These are phyloP conservation scores for Suhomyces wounanorum DNA, from an alignment of 1,139 yeast genomes.

Conservation along the genomic window DNA sequence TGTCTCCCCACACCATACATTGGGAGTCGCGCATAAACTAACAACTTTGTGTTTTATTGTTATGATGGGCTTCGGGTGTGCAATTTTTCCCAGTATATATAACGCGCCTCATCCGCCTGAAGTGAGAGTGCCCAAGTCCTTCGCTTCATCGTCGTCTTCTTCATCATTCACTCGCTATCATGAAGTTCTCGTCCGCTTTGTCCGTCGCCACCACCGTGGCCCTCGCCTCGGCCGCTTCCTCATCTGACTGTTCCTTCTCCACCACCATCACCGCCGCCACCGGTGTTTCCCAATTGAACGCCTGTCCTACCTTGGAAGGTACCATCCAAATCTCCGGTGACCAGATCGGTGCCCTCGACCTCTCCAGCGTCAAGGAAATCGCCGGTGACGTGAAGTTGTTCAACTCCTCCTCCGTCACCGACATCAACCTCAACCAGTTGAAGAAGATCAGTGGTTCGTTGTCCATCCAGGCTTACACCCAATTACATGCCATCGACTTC, in stretches of 20 bases:
- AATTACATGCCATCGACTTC: slow-evolving; percentile 43
- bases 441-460: slow-evolving; percentile 40
- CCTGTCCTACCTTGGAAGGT: slow-evolving; percentile 48
- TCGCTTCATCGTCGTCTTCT: slow-evolving; percentile 20
- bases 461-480: slow-evolving; percentile 41
- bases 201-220: slow-evolving; percentile 18
- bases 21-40: slow-evolving; percentile 1
- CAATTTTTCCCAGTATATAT: slow-evolving; percentile 5
- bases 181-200: slow-evolving; percentile 18
- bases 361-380: slow-evolving; percentile 36
- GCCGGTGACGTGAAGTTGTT: slow-evolving; percentile 37
- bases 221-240: slow-evolving; percentile 20
- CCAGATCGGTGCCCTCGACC: slow-evolving; percentile 36
- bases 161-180: slow-evolving; percentile 20
- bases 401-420: slow-evolving; percentile 46
- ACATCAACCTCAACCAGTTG: slow-evolving; percentile 35
- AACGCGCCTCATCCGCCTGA: neutral
- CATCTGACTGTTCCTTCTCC: slow-evolving; percentile 35
- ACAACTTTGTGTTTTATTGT: slow-evolving; percentile 8
- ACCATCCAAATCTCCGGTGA: slow-evolving; percentile 43
- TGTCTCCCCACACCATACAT: neutral
- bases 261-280: slow-evolving; percentile 44
- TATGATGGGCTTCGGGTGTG: neutral
- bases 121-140: slow-evolving; percentile 2
- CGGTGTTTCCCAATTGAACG: slow-evolving; percentile 34